phyloP scores from a whole-genome alignment of 1,284 basidiomycete genomes.

The Blastosporella zonata region DNA sequence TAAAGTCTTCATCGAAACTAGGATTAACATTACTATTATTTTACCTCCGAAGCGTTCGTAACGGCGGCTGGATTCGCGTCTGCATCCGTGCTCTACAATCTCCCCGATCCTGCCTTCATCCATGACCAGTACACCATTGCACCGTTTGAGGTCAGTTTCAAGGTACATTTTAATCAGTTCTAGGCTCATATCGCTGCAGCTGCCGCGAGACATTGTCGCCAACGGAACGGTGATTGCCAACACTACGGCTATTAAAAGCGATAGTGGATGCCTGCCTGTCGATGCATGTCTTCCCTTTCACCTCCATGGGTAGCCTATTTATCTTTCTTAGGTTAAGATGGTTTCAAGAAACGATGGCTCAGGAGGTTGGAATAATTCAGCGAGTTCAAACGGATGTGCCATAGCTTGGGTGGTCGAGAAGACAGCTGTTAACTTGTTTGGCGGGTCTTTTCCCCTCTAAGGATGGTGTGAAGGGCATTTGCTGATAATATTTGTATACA shows the following conservation, averaged over 20 bases:
- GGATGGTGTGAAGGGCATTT: not conserved
- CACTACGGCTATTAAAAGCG: conserved; percentile 43
- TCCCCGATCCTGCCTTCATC: conserved; percentile 44
- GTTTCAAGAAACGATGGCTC: conserved; percentile 19
- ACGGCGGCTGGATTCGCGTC: conserved; percentile 52
- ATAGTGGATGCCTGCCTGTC: conserved; percentile 41
- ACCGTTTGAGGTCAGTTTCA: conserved; percentile 36
- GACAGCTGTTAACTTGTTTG: conserved; percentile 39
- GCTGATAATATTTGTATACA: conserved; percentile 12
- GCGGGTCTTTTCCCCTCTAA: conserved; percentile 21
- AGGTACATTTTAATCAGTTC: not conserved
- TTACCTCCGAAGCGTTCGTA: conserved; percentile 39
- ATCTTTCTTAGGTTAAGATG: conserved; percentile 29
- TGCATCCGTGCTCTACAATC: conserved; percentile 42
- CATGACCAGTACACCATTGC: conserved; percentile 42
- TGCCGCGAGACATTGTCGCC: conserved; percentile 26
- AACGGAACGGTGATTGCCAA: conserved; percentile 43
- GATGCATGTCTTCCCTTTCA: conserved; percentile 26
- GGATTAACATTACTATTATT: not conserved
- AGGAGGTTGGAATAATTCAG: conserved; percentile 42
- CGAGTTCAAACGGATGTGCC: conserved; percentile 36
- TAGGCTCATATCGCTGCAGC: conserved; percentile 16
- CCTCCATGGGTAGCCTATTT: not conserved
- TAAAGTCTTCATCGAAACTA: too few relatives aligned
- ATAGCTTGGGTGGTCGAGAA: conserved; percentile 39